Percentiles rank a stretch among this genome's conserved stretches.
Evolutionary conservation across 2,329 filamentous ascomycete genomes (phyloP).

Genomic region (Nemania diffusa): DNA sequence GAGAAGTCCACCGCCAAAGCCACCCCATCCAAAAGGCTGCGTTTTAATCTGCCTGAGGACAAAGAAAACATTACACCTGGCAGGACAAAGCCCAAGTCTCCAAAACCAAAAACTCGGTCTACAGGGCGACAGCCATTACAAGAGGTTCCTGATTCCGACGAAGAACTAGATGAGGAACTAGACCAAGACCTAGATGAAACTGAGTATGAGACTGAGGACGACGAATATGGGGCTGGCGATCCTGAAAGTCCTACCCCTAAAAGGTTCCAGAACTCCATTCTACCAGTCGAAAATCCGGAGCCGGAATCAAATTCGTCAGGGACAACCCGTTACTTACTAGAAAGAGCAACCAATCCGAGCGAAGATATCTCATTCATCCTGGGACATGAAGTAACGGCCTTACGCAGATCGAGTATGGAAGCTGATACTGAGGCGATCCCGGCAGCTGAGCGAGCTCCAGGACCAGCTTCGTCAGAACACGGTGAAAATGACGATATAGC

Average conservation of each 20-base stretch:
- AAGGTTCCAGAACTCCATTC: constrained; percentile 7
- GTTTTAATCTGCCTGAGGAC: constrained; percentile 47
- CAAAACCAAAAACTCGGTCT: constrained; percentile 41
- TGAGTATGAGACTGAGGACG: constrained; percentile 42
- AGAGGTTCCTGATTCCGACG: constrained; percentile 48
- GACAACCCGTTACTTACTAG: constrained; percentile 33
- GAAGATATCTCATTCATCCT: background rate
- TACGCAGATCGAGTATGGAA: background rate
- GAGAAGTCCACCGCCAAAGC: constrained; percentile 38
- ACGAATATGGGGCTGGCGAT: constrained; percentile 31
- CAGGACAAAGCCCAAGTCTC: constrained; percentile 47
- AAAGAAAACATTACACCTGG: constrained; percentile 51
- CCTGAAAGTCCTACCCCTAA: constrained; percentile 33
- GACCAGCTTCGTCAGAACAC: constrained; percentile 27
- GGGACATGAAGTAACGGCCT: background rate
- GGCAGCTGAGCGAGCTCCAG: constrained; percentile 32
- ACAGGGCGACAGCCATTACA: constrained; percentile 41
- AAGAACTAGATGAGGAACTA: constrained; percentile 41
- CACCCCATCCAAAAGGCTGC: constrained; percentile 43
- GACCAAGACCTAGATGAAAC: constrained; percentile 40
- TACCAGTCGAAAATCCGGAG: constrained; percentile 8
- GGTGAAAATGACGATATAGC: constrained; percentile 24
- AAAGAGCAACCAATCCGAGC: constrained; percentile 36
- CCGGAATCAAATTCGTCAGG: constrained; percentile 33
- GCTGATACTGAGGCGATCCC: constrained; percentile 4